Base-by-base conservation (phyloP, 257 asterid genomes). In the Solanum sparsipilum region DNA sequence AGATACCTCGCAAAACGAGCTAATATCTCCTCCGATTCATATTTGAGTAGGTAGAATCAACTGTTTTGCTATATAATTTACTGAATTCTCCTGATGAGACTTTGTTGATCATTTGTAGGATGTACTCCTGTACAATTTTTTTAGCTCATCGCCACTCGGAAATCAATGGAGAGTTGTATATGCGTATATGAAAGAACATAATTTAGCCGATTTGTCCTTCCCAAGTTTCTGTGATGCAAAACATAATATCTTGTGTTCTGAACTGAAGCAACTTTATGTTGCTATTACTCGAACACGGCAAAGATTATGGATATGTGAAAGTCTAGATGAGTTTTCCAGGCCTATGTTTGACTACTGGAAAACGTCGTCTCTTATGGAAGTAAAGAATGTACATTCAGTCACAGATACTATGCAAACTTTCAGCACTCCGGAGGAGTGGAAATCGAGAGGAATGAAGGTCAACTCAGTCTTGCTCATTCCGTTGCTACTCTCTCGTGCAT, bases 391-490 rank as follows among this genome's bases (percentile, higher is more conserved):
- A 0, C 93, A 92, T 60, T 92, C 95, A n/a, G 87, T 93, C 35
- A 93, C 91, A 4, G 88, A 89, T 46, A 92, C 93, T 29, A 93
- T 95, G 96, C 94, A 86, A 82, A 91, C 91, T 87, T 95, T 94
- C 4, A 94, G 98, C 91, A 93, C 91, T 88, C 93, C 91, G 1
- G 94, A 93, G 72, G 96, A 94, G 92, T 95, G 98, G 98, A 94
- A 90, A 89, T 56, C 92, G 25, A 91, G 90, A 29, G 98, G 97
- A 72, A 88, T 91, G 29, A 95, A 94, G 96, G 98, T 95, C 32
- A 29, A 16, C 9, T 52, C 1, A 44, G 58, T 72, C 13, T 63
- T 10, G 35, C 71, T 83, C 38, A 1, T 16, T n/a, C 9, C 25
- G 0, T 81, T n/a, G 6, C 41, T 73, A 10, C 34, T 13, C 56